Evolutionary conservation across 495 filamentous ascomycete species (phyloP), one percentile per base, ranked within the genome.

Genomic region (Hyaloscypha hepaticicola): DNA sequence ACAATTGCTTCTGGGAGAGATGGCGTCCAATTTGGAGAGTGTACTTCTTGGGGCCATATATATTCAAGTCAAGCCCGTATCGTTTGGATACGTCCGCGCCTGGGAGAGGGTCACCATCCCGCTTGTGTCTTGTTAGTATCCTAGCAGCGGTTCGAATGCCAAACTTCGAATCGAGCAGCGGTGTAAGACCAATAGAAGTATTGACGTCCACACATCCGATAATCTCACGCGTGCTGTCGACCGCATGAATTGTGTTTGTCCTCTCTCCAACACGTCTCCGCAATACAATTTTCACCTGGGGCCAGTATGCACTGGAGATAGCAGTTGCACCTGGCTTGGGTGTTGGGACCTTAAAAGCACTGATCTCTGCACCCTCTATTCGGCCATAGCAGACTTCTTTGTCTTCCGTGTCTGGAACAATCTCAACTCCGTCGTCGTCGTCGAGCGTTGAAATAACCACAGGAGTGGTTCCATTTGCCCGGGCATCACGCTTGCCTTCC

Each of bases 381-480:
- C 87, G 88, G 8, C 95, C 95, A 72, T 91, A 93, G 76, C 95
- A 97, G 27, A 97, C 89, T 69, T 91, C 87, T 69, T 88, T 82
- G 22, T 82, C 77, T 25, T 66, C 76, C 6, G 72, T 48, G 55
- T 77, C 65, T 12, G 74, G 73, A 55, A 84, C 51, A 57, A 82
- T 58, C n/a, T 83, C 72, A 2, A 83, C 55, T 16, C 88, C 78
- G 12, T 72, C 61, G 41, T 85, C 83, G 41, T 90, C 88, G 27
- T 83, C 84, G 45, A 69, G 71, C 56, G 48, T 28, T 31, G 64
- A 66, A 60, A 65, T 79, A 81, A 81, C 87, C 34, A 88, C 80
- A 52, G 70, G 41, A 6, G 63, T 52, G 16, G 74, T 74, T 59
- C 60, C 66, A 59, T 62, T 71, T 51, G 60, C 50, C 28, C 66